Base-by-base conservation (phyloP, 768 basidiomycete genomes). In the Lactarius evosmus region DNA sequence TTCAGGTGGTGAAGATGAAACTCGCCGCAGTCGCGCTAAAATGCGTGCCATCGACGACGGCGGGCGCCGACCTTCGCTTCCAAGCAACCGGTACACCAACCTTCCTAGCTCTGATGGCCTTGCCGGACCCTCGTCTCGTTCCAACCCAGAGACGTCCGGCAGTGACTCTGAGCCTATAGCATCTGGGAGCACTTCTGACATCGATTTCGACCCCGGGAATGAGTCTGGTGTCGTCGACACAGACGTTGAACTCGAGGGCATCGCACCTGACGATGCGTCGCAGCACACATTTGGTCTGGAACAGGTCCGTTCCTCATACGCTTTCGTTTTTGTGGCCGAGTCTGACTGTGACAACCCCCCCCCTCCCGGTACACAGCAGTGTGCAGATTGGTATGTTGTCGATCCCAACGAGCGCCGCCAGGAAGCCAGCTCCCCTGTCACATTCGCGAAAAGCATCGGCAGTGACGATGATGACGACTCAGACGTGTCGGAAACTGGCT, bases 21-120 rank as follows among this genome's bases (percentile, higher is more conserved):
- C 73, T 27, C 69, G 62, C n/a, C 58, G 72, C 41, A 74, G 65
- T 53, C 71, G 78, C 44, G 72, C 76, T 6, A 79, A 79, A 67
- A 77, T 78, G 73, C 75, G 78, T 30, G 78, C 78, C 19, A 77
- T 79, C 55, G 78, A 79, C 69, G 78, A 78, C 46, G 78, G 78
- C 33, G 73, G 71, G 11, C 70, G 78, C 30, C 64, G 78, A 49
- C 78, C 78, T 4, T 79, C 78, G 11, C 73, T 78, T 46, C 78
- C 78, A 7, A 74, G 70, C 41, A 79, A 79, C 56, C 62, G 69
- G 25, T 70, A 64, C 58, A 56, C 58, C 19, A 65, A 41, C 62
- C 68, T 17, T 58, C 53, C 41, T 16, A 53, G 33, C 54, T 29
- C 33, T 2, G 61, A 59, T n/a, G 36, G 12, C 25, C 8, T 25